A percentile compares a stretch with the other conserved stretches of the same genome.
Evolutionary conservation across 2,329 filamentous ascomycete genomes (phyloP).

Genomic region (Lecanicillium sp.): DNA sequence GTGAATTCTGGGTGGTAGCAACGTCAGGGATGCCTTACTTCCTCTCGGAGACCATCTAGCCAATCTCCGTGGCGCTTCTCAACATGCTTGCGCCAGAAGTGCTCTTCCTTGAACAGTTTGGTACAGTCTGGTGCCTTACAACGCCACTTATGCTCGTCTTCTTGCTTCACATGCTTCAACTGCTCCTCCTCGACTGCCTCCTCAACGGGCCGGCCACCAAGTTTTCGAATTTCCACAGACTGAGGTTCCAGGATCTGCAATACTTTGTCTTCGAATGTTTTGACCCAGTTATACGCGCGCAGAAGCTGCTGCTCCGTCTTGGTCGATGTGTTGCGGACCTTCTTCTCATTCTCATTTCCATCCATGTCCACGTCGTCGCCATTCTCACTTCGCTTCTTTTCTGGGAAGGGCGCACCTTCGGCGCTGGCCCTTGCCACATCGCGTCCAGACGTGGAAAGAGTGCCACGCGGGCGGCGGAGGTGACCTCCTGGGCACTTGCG

Average conservation of each 20-base stretch:
- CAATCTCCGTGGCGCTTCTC: constrained; percentile 93
- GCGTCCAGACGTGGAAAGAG: constrained; percentile 74
- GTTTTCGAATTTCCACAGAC: constrained; percentile 76
- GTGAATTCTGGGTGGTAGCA: background rate
- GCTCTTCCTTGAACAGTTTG: constrained; percentile 93
- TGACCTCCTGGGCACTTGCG: constrained; percentile 97
- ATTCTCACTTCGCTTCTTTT: constrained; percentile 68
- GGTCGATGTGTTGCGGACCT: constrained; percentile 58
- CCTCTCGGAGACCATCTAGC: constrained; percentile 70
- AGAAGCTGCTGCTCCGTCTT: constrained; percentile 90
- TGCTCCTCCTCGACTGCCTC: constrained; percentile 85
- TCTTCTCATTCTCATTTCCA: constrained; percentile 53
- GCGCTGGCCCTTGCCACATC: constrained; percentile 81
- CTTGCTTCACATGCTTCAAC: constrained; percentile 84
- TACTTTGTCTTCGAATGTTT: constrained; percentile 96
- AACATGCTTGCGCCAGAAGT: constrained; percentile 97
- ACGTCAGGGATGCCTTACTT: constrained; percentile 51
- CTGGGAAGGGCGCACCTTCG: constrained; percentile 72
- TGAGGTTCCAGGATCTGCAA: constrained; percentile 88
- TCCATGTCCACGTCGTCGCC: constrained; percentile 52
- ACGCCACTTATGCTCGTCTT: constrained; percentile 93
- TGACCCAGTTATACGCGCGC: constrained; percentile 97
- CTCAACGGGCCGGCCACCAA: constrained; percentile 80
- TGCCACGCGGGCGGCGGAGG: constrained; percentile 81
- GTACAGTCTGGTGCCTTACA: constrained; percentile 95